A percentile compares a stretch with the other conserved stretches of the same genome.
These are phyloP conservation scores for Dispira simplex DNA, from an alignment of 192 early-diverging fungal species.

Conservation along the genomic window DNA sequence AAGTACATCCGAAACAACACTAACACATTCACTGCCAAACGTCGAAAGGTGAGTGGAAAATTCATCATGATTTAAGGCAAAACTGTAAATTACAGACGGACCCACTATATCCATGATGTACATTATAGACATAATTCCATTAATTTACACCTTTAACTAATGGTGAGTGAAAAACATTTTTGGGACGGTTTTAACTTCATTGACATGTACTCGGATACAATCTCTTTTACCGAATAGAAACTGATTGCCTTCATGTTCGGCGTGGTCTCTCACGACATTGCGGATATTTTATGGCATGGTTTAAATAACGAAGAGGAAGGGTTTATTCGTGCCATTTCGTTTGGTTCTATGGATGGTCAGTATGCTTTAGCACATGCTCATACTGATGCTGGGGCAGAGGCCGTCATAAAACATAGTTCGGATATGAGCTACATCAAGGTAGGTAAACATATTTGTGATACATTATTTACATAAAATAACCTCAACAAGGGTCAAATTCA, in stretches of 20 bases:
- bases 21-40: background rate
- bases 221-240: no score
- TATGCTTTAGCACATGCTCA: background rate
- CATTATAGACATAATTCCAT: background rate
- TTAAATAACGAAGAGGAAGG: constrained; percentile 1
- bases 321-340: background rate
- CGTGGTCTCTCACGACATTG: constrained; percentile 1
- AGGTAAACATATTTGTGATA: no score
- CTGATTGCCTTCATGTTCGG: constrained; percentile 1
- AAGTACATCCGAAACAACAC: background rate
- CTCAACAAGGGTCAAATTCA: no score
- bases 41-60: background rate
- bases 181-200: background rate
- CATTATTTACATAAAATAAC: no score
- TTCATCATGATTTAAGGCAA: background rate
- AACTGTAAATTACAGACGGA: background rate
- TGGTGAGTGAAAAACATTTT: background rate
- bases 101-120: background rate
- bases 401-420: background rate
- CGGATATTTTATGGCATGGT: constrained; percentile 1
- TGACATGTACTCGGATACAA: no score
- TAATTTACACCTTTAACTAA: background rate
- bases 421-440: background rate
- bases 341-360: constrained; percentile 4
- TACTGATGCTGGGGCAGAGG: background rate